A percentile compares a stretch with the other conserved stretches of the same genome.
phyloP scores from a whole-genome alignment of 306 rosid genomes.

The Gastrolobium villosum region DNA sequence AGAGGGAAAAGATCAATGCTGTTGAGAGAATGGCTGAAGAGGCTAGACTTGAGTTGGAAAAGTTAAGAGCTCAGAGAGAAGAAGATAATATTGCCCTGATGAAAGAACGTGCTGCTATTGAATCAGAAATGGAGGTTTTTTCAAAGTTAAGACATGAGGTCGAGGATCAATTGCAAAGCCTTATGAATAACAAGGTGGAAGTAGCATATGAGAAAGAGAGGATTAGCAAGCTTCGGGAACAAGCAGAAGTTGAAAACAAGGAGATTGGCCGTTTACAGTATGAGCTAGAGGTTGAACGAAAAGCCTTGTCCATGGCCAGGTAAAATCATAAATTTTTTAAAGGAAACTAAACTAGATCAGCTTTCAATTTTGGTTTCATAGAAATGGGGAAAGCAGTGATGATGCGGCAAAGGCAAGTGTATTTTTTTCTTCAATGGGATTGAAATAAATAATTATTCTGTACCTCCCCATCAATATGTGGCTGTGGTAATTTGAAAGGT shows the following conservation, averaged over 20 bases:
- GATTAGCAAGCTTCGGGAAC: conserved; percentile 77
- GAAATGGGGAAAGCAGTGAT: conserved; percentile 24
- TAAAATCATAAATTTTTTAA: conserved; percentile 46
- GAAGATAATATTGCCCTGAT: conserved; percentile 65
- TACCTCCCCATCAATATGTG: conserved; percentile 6
- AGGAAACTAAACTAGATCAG: conserved; percentile 33
- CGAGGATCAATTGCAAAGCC: conserved; percentile 84
- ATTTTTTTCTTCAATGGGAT: background rate
- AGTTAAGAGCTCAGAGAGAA: conserved; percentile 78
- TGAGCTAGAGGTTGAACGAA: conserved; percentile 96
- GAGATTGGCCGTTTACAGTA: conserved; percentile 86
- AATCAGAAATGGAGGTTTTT: conserved; percentile 91
- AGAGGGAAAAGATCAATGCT: conserved; percentile 84
- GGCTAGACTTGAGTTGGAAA: conserved; percentile 84
- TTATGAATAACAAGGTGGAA: conserved; percentile 81
- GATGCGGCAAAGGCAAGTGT: conserved; percentile 1
- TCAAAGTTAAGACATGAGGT: conserved; percentile 82
- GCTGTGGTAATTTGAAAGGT: background rate
- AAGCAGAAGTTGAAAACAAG: conserved; percentile 85
- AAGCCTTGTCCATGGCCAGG: conserved; percentile 99
- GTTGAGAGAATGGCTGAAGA: conserved; percentile 95
- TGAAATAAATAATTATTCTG: background rate
- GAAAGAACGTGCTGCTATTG: conserved; percentile 82
- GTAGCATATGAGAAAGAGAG: conserved; percentile 87
- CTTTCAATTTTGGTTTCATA: conserved; percentile 32